phyloP scores from a whole-genome alignment of 495 filamentous ascomycete genomes.

The Chaetomium cochliodes region DNA sequence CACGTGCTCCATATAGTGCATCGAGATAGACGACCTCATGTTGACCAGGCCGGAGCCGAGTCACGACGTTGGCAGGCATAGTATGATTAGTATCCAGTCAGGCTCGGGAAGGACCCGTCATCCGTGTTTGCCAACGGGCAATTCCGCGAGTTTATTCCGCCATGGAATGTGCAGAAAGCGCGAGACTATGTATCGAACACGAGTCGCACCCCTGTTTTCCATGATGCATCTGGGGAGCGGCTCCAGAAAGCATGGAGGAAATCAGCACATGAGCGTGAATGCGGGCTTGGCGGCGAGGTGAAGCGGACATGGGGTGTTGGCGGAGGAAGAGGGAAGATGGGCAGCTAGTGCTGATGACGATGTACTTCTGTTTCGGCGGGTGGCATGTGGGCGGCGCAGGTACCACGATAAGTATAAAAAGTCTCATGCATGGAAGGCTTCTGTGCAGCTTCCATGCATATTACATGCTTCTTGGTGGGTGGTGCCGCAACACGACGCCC shows the following conservation, averaged over 20 bases:
- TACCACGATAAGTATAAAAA: slow-evolving; percentile 28
- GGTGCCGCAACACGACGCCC: not conserved
- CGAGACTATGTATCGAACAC: slow-evolving; percentile 5
- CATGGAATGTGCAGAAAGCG: slow-evolving; percentile 4
- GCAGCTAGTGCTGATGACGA: slow-evolving; percentile 4
- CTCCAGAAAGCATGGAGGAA: slow-evolving; percentile 2
- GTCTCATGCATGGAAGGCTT: slow-evolving; percentile 21
- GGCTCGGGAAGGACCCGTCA: not conserved
- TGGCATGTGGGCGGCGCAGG: not conserved
- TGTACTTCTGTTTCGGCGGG: not conserved
- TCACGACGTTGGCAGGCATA: slow-evolving; percentile 19
- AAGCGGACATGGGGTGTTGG: slow-evolving; percentile 4
- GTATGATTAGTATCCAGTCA: slow-evolving; percentile 20
- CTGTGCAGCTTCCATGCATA: slow-evolving; percentile 19
- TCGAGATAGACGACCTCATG: slow-evolving; percentile 8
- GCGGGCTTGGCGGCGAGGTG: not conserved
- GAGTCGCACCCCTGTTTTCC: slow-evolving; percentile 4
- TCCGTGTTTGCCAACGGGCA: slow-evolving; percentile 18
- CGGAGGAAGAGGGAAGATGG: not conserved
- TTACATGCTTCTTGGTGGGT: not conserved
- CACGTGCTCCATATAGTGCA: slow-evolving; percentile 8
- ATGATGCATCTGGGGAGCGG: slow-evolving; percentile 11
- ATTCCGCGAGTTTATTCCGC: slow-evolving; percentile 17
- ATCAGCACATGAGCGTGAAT: not conserved
- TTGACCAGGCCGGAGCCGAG: slow-evolving; percentile 11